Conservation (phyloP, 202 grass and related monocot species). For the Setaria viridis region DNA sequence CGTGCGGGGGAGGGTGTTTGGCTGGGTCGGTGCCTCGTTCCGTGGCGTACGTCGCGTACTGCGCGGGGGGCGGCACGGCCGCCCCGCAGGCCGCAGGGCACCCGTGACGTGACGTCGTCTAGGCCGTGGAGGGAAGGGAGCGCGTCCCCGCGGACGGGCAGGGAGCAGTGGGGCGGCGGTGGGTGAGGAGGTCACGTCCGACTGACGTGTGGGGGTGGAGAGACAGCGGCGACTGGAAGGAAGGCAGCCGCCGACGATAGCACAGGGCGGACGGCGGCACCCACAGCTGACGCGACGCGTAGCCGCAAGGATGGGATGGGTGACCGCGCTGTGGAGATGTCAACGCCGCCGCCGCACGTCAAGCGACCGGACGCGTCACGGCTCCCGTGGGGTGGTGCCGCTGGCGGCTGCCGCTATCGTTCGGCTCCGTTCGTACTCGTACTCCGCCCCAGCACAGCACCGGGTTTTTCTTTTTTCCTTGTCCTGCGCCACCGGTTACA, state of each 20-base stretch:
- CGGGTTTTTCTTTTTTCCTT: neutral
- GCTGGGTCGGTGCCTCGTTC: conserved; percentile 28
- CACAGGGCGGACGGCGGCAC: neutral
- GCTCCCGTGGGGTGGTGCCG: conserved; percentile 15
- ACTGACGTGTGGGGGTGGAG: conserved; percentile 16
- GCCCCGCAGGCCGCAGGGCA: neutral
- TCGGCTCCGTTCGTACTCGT: neutral
- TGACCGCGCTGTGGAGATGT: neutral
- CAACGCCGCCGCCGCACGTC: neutral
- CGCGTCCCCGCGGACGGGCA: neutral
- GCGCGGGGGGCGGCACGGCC: neutral
- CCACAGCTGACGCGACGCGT: neutral
- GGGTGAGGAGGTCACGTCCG: neutral
- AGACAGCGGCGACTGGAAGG: neutral
- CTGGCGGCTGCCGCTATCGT: neutral
- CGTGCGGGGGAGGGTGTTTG: neutral
- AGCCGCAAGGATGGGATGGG: neutral
- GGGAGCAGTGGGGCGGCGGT: neutral
- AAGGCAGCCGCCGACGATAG: neutral
- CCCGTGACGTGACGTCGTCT: neutral
- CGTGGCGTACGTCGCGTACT: conserved; percentile 26
- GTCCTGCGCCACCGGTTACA: neutral
- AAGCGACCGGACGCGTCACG: conserved; percentile 13
- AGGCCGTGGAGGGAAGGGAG: neutral
- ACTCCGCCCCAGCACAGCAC: neutral